phyloP scores from a whole-genome alignment of 441 rosid species.

The Bocquillonia castaneifolia region DNA sequence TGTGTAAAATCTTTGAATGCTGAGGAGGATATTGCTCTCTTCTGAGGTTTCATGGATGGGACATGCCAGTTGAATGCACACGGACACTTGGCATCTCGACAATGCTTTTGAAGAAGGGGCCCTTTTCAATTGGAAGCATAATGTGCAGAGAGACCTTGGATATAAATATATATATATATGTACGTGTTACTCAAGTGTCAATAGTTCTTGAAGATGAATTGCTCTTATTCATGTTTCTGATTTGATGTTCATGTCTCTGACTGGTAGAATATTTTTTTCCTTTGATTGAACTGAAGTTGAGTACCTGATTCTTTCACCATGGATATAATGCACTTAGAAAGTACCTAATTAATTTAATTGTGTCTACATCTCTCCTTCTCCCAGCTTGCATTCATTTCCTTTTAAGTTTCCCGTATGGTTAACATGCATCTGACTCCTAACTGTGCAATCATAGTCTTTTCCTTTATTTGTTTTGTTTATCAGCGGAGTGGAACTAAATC shows the following conservation, averaged over 20 bases:
- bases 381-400: too few species aligned
- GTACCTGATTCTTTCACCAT: neutral
- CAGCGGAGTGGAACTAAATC: too few species aligned
- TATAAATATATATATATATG: neutral
- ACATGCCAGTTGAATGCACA: neutral
- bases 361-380: too few species aligned
- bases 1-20: neutral
- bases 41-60: neutral
- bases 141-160: neutral
- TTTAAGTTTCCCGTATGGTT: too few species aligned
- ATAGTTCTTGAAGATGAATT: conserved; percentile 9
- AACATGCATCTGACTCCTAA: too few species aligned
- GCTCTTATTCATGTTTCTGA: neutral
- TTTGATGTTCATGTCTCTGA: neutral
- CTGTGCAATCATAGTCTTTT: too few species aligned
- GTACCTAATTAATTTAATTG: too few species aligned
- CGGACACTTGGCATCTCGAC: neutral
- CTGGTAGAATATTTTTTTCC: neutral
- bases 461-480: too few species aligned
- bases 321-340: neutral
- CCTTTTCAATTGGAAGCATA: neutral
- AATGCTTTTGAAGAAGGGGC: neutral
- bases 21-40: neutral
- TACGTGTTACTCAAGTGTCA: conserved; percentile 6
- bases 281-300: conserved; percentile 2